phyloP scores from a whole-genome alignment of 148 eudicot genomes.

The Pouteria glomerata region DNA sequence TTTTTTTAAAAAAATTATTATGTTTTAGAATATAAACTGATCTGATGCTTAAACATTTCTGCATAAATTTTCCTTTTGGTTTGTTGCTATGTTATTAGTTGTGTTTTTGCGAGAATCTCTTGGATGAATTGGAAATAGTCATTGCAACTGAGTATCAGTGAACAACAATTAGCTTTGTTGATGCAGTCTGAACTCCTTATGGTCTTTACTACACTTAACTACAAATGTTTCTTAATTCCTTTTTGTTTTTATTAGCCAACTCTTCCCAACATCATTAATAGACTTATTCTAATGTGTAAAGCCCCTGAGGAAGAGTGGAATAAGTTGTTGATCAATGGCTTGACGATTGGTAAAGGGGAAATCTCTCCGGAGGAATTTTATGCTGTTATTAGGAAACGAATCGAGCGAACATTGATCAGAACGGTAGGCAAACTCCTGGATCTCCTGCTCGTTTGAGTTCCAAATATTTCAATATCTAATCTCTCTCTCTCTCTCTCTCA shows the following conservation, averaged over 20 bases:
- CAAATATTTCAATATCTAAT: neutral
- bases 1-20: no score
- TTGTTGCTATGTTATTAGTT: neutral
- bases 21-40: neutral
- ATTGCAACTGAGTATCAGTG: neutral
- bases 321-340: constrained; percentile 55
- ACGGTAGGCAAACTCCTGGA: constrained; percentile 43
- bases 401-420: constrained; percentile 79
- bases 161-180: no score
- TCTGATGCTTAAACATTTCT: neutral
- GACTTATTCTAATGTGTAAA: constrained; percentile 24
- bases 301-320: constrained; percentile 91
- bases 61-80: neutral
- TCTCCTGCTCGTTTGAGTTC: neutral
- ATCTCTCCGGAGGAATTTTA: constrained; percentile 62
- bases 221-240: neutral
- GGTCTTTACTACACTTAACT: neutral
- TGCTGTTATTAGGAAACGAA: constrained; percentile 77
- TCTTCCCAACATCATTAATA: neutral
- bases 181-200: neutral
- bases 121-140: neutral
- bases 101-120: neutral
- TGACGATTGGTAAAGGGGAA: constrained; percentile 81
- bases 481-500: constrained; percentile 23
- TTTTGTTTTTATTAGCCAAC: neutral